Percentiles rank a stretch among this genome's conserved stretches.
These are phyloP conservation scores for Aspergillus persii DNA, from an alignment of 2,329 filamentous ascomycete species.

Conservation along the genomic window DNA sequence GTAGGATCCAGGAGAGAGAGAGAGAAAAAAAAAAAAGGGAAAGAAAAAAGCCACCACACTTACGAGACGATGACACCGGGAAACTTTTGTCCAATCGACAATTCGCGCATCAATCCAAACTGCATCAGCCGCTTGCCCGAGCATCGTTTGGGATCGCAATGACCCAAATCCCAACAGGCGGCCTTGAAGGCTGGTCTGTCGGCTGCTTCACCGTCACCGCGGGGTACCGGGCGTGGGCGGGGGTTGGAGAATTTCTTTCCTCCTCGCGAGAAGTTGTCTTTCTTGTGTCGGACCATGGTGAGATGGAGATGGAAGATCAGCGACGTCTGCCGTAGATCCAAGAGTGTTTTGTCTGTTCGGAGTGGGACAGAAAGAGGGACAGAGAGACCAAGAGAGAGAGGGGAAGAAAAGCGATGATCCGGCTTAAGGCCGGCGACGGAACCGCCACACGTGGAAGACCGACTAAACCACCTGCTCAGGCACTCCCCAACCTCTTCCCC, in stretches of 20 bases:
- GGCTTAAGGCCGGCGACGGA: slow-evolving; percentile 1
- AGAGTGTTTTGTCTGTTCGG: background rate
- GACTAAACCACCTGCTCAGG: slow-evolving; percentile 6
- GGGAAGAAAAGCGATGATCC: background rate
- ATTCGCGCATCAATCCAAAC: slow-evolving; percentile 86
- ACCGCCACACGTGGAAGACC: slow-evolving; percentile 28
- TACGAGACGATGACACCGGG: slow-evolving; percentile 85
- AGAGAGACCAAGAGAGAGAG: background rate
- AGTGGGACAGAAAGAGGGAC: background rate
- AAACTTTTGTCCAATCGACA: slow-evolving; percentile 88
- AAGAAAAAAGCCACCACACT: slow-evolving; percentile 18
- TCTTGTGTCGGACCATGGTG: slow-evolving; percentile 91
- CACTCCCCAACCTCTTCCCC: slow-evolving; percentile 18
- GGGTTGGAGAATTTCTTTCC: slow-evolving; percentile 67
- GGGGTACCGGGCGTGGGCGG: slow-evolving; percentile 51
- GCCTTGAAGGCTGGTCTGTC: slow-evolving; percentile 69
- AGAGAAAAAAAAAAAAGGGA: background rate
- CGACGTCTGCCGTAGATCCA: background rate
- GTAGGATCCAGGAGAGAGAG: background rate
- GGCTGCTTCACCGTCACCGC: slow-evolving; percentile 41
- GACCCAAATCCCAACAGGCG: slow-evolving; percentile 95
- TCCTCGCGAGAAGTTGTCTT: slow-evolving; percentile 71
- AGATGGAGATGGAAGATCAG: background rate
- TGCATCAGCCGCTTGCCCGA: slow-evolving; percentile 94
- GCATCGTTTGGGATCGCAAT: slow-evolving; percentile 96